Conservation (phyloP, 2,329 filamentous ascomycete genomes). For the Harringtonia aguacate region DNA sequence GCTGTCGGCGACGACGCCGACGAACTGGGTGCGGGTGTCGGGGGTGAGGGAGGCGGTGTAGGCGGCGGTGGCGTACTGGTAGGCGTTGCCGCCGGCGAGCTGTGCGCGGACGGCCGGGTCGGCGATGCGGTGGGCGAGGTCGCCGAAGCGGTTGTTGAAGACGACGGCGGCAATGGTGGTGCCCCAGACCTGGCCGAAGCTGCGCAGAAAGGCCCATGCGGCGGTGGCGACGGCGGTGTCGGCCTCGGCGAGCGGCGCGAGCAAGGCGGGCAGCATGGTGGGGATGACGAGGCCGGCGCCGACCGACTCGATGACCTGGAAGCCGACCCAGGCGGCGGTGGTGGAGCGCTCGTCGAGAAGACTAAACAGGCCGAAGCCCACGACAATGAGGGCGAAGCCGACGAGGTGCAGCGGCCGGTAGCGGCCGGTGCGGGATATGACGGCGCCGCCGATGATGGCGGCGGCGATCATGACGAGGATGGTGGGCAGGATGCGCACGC, state of each 20-base stretch:
- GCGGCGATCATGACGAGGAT: slow-evolving; percentile 9
- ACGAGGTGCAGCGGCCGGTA: slow-evolving; percentile 24
- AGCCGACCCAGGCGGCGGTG: slow-evolving; percentile 20
- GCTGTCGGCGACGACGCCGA: slow-evolving; percentile 10
- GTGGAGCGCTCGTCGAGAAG: slow-evolving; percentile 15
- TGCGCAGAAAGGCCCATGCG: slow-evolving; percentile 27
- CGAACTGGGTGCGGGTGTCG: slow-evolving; percentile 11
- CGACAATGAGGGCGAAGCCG: slow-evolving; percentile 22
- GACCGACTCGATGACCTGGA: slow-evolving; percentile 20
- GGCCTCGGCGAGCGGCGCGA: slow-evolving; percentile 22
- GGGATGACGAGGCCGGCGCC: slow-evolving; percentile 25
- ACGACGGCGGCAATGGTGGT: slow-evolving; percentile 27
- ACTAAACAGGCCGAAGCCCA: slow-evolving; percentile 15
- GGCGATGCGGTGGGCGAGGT: slow-evolving; percentile 5
- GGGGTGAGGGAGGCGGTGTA: slow-evolving; percentile 12
- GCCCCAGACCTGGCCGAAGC: slow-evolving; percentile 26
- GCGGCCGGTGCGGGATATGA: slow-evolving; percentile 5
- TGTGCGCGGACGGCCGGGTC: slow-evolving; percentile 2
- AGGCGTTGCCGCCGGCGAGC: slow-evolving; percentile 15
- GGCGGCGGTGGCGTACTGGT: slow-evolving; percentile 12
- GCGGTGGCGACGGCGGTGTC: slow-evolving; percentile 24
- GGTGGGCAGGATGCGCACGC: slow-evolving; percentile 15
- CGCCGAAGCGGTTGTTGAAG: slow-evolving; percentile 21
- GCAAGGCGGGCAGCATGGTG: slow-evolving; percentile 25
- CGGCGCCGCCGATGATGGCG: slow-evolving; percentile 8